Evolutionary conservation across 495 filamentous ascomycete genomes (phyloP), one percentile per base, ranked within the genome.

Genomic region (Aspergillus kassunensis): DNA sequence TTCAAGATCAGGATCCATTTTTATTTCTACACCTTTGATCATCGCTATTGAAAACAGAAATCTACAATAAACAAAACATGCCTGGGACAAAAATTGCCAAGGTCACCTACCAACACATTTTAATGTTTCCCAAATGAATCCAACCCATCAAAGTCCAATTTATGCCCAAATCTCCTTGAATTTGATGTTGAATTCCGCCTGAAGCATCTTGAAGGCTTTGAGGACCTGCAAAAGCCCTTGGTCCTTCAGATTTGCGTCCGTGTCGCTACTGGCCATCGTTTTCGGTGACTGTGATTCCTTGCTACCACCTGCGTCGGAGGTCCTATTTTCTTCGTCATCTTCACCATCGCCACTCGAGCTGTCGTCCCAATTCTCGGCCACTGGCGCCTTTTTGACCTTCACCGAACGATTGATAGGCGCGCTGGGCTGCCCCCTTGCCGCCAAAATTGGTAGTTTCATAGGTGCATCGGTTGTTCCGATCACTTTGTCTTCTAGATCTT

Each of bases 101-200:
- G 11, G 27, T 11, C 27, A n/a, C n/a, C 27, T 29, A 29, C 5
- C 5, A 29, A 29, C 27, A 29, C n/a, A n/a, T n/a, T n/a, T 29
- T 29, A 29, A 5, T 29, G 27, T 29, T 6, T 29, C 6, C 27
- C 27, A 29, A 29, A 29, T 29, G 27, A 29, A 29, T 11, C 27
- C 27, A n/a, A n/a, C n/a, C n/a, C n/a, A n/a, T 70, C 9, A 70
- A 44, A 8, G 59, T 7, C 4, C 33, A 36, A 72, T 9, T 45
- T 13, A 45, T 16, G 70, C 69, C 51, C 63, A 82, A 31, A 84
- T 87, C 37, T 72, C 77, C 52, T 51, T 75, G 67, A 89, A 88
- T 66, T 86, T 88, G 25, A 64, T 64, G 56, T 88, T 78, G 62
- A 90, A 89, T 55, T 82, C 79, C 24, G 48, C 55, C 55, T 74